These are phyloP conservation scores for Gymnopilus junonius DNA, from an alignment of 768 basidiomycete genomes.

Conservation along the genomic window DNA sequence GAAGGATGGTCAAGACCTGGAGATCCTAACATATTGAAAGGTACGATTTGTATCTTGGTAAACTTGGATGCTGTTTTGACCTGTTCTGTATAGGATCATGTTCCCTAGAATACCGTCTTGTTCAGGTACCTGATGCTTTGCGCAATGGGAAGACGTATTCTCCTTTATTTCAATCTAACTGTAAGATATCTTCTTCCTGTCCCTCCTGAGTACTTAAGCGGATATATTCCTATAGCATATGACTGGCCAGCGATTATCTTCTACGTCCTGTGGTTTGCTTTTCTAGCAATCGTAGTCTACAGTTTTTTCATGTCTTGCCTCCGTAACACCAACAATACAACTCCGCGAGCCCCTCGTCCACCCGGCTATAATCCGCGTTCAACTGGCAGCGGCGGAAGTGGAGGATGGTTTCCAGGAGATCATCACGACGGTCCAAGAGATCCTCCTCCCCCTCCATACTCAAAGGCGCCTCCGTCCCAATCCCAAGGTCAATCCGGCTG, in stretches of 20 bases:
- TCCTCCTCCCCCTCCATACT: slow-evolving; percentile 64
- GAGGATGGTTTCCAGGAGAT: slow-evolving; percentile 58
- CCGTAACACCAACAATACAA: slow-evolving; percentile 27
- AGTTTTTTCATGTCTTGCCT: slow-evolving; percentile 61
- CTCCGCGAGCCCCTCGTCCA: slow-evolving; percentile 34
- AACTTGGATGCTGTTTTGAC: background rate
- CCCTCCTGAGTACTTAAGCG: background rate
- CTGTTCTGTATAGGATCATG: slow-evolving; percentile 68
- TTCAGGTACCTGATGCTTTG: slow-evolving; percentile 62
- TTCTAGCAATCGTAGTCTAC: slow-evolving; percentile 60
- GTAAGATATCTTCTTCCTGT: slow-evolving; percentile 24
- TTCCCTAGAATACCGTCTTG: slow-evolving; percentile 81
- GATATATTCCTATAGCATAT: slow-evolving; percentile 38
- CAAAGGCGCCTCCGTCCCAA: slow-evolving; percentile 37
- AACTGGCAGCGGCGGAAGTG: slow-evolving; percentile 38
- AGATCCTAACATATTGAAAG: slow-evolving; percentile 85
- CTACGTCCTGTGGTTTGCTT: slow-evolving; percentile 57
- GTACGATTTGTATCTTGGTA: slow-evolving; percentile 38
- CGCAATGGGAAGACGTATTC: slow-evolving; percentile 34
- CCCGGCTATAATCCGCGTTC: slow-evolving; percentile 29
- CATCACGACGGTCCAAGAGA: slow-evolving; percentile 38
- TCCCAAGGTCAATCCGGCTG: slow-evolving; percentile 26
- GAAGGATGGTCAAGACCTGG: slow-evolving; percentile 89
- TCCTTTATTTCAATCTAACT: slow-evolving; percentile 29
- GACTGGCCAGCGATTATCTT: slow-evolving; percentile 55